A percentile compares a stretch with the other conserved stretches of the same genome.
These are phyloP conservation scores for Trichoderma oligosporum DNA, from an alignment of 2,329 filamentous ascomycete genomes.

Conservation along the genomic window DNA sequence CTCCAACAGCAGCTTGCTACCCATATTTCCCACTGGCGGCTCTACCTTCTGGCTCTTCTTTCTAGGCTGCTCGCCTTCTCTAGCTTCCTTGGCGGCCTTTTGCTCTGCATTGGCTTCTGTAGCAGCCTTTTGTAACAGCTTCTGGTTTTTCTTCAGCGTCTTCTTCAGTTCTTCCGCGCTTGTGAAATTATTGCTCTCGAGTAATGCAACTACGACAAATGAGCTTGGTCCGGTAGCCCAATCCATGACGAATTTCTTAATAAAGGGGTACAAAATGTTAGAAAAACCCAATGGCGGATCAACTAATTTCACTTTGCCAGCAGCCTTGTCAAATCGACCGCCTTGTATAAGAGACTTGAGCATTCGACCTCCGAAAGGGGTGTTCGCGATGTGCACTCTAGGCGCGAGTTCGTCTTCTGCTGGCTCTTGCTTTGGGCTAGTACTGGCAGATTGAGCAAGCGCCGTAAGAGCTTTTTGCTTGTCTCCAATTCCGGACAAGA, in stretches of 20 bases:
- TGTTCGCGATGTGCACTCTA: constrained; percentile 56
- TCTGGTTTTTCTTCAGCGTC: constrained; percentile 68
- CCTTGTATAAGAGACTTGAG: constrained; percentile 88
- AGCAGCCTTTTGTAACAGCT: constrained; percentile 65
- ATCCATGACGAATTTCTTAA: constrained; percentile 67
- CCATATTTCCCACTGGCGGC: constrained; percentile 56
- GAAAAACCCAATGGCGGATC: constrained; percentile 79
- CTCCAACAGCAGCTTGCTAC: constrained; percentile 57
- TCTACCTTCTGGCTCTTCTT: constrained; percentile 42
- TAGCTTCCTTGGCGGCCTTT: constrained; percentile 48
- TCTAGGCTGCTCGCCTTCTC: constrained; percentile 42
- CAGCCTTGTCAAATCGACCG: constrained; percentile 74
- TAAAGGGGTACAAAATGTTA: constrained; percentile 73
- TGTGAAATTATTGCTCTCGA: constrained; percentile 70
- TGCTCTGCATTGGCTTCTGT: constrained; percentile 54
- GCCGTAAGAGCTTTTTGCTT: constrained; percentile 72
- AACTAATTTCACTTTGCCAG: constrained; percentile 65
- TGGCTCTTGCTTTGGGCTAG: constrained; percentile 46
- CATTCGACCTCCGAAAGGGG: constrained; percentile 69
- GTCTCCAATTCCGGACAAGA: constrained; percentile 72
- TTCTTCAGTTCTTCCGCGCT: constrained; percentile 64
- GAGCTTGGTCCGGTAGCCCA: constrained; percentile 87
- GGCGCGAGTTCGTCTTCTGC: constrained; percentile 40
- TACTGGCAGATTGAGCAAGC: constrained; percentile 59
- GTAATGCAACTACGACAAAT: constrained; percentile 77